Base-by-base conservation (phyloP, 495 filamentous ascomycete genomes). In the Podospora pseudoanserina region DNA sequence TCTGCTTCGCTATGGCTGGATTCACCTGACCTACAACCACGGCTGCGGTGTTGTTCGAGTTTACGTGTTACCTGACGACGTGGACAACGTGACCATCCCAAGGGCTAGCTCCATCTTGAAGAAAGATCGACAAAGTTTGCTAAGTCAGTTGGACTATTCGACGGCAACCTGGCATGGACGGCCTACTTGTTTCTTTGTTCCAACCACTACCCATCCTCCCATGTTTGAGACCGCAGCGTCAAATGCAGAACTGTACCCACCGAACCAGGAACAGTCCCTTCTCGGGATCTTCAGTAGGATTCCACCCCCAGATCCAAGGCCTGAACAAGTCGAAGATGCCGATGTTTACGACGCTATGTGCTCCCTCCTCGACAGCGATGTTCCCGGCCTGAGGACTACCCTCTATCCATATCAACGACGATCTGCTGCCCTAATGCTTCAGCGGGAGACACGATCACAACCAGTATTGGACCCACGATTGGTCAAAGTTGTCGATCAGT, bases 221-320 rank as follows among this genome's bases (percentile, higher is more conserved):
- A 11, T 49, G 9, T 49, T 49, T 49, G 39, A 49, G 9, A 49
- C 39, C 7, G 2, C 39, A 49, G 39, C 39, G 13, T 49, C 39
- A 49, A 49, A 6, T 49, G 9, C 15, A 49, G 15, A 11, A 6
- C 39, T 1, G 39, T 16, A 3, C 39, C 39, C 7, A 11, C 39
- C 39, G 2, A 13, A 5, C 30, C 30, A 32, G 1, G 82, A 89
- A 5, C 67, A 68, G 15, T 92, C 91, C 0, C 77, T 97, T 0
- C 91, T 93, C 71, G 87, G 92, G 67, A 86, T 97, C 69, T 98
- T 96, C 80, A 98, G 97, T 79, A 91, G 84, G 3, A 79, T 97
- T 9, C 83, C 90, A 13, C 88, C 93, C 11, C 94, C 94, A 0
- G 72, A 82, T 2, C 91, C 92, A 7, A 69, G 70, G 0, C 80